Base-by-base conservation (phyloP, 768 basidiomycete genomes). In the Trametes cingulata region DNA sequence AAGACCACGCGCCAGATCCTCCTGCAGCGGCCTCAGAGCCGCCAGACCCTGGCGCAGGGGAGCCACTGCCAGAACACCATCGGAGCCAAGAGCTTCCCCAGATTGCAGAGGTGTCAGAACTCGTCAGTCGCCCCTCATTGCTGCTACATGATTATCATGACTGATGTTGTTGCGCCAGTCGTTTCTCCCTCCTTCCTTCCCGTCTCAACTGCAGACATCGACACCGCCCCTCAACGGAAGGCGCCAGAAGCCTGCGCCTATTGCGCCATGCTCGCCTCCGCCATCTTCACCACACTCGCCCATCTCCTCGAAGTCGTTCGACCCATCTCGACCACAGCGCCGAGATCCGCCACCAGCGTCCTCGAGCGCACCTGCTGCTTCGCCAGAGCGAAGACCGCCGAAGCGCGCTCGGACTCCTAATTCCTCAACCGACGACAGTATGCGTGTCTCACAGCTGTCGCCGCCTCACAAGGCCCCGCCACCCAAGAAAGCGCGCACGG, bases 151-250 rank as follows among this genome's bases (percentile, higher is more conserved):
- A 60, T 45, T 64, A 40, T 24, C 36, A 51, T 56, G 62, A 65
- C 52, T 33, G 47, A 51, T 62, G 22, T 49, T 45, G 27, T 49
- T 40, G 25, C 27, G 42, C 65, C 61, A 78, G 82, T 71, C 74
- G n/a, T 82, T 78, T 58, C 69, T 82, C 19, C 83, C 83, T 1
- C 84, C 83, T 3, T 85, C 84, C 7, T 85, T 85, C 64, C 80
- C 82, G 29, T 74, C 78, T 12, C 73, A 83, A 57, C 68, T 86
- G 20, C 66, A 72, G 33, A 85, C 82, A 25, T 86, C 85, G 2
- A 86, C 84, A 5, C 85, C 84, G 10, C 72, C 71, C 35, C 62
- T 65, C n/a, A 58, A 60, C 17, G 43, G 52, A 25, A 50, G 56
- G 42, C 75, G 75, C 24, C 68, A 68, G n/a, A 83, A 83, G 67